A percentile compares a stretch with the other conserved stretches of the same genome.
phyloP scores from a whole-genome alignment of 768 basidiomycete genomes.

The Xerocomellus chrysenteron region DNA sequence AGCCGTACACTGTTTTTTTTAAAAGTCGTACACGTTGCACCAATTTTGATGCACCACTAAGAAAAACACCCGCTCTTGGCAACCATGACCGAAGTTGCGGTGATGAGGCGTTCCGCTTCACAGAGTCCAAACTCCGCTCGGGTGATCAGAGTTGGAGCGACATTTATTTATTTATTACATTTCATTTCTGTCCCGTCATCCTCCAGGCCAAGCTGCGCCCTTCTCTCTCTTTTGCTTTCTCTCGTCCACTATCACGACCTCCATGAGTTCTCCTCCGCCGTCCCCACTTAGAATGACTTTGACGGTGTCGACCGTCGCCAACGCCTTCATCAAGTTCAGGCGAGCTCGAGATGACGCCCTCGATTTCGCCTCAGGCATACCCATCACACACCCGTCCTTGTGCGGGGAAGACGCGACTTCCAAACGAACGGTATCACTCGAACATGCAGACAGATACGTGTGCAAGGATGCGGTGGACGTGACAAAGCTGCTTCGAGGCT shows the following conservation, averaged over 20 bases:
- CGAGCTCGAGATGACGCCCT: constrained; percentile 37
- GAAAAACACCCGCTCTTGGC: not conserved
- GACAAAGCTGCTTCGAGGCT: constrained; percentile 52
- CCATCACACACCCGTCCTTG: constrained; percentile 38
- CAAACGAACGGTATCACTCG: constrained; percentile 32
- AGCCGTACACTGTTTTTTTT: not conserved
- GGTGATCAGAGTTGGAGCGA: not conserved
- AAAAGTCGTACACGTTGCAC: constrained; percentile 15
- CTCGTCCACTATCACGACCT: not conserved
- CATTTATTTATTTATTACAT: constrained; percentile 7
- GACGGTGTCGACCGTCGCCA: constrained; percentile 43
- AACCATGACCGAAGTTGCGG: not conserved
- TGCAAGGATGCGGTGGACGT: constrained; percentile 66
- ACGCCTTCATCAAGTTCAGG: constrained; percentile 53
- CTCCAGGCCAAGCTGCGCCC: not conserved
- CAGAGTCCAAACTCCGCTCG: constrained; percentile 24
- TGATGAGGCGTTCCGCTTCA: not conserved
- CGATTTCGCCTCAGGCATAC: constrained; percentile 38
- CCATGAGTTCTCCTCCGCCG: constrained; percentile 22
- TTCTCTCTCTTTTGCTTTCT: not conserved
- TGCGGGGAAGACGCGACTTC: constrained; percentile 27
- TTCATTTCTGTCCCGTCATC: not conserved
- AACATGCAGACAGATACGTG: constrained; percentile 45
- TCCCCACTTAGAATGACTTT: constrained; percentile 24
- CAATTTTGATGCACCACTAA: not conserved